Conservation (phyloP, 495 filamentous ascomycete genomes). For the Tuber indicum region DNA sequence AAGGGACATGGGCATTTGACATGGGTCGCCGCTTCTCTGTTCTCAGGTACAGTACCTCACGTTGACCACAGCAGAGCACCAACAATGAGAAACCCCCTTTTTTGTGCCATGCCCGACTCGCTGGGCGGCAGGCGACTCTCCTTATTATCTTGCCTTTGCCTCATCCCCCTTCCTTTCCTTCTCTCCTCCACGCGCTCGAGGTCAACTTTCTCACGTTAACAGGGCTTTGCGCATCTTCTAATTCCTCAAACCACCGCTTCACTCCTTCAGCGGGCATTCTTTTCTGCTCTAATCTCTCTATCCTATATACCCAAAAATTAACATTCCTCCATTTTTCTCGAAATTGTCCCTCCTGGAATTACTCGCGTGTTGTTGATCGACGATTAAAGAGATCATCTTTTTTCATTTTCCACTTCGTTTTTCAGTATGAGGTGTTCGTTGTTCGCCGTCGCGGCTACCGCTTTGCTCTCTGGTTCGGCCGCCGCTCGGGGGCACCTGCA, state of each 20-base stretch:
- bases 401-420: conserved; percentile 18
- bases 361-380: conserved; percentile 31
- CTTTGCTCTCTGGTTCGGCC: conserved; percentile 56
- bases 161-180: conserved; percentile 8
- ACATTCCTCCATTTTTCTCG: conserved; percentile 23
- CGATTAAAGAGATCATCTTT: conserved; percentile 19
- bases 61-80: background rate
- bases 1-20: background rate
- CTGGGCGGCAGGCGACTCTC: conserved; percentile 27
- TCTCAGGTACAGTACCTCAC: background rate
- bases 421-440: conserved; percentile 46
- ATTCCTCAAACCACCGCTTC: conserved; percentile 69
- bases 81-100: conserved; percentile 23
- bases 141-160: conserved; percentile 35
- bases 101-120: conserved; percentile 22
- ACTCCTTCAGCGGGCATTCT: conserved; percentile 94
- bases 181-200: conserved; percentile 29
- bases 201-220: conserved; percentile 21
- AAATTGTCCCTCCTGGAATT: conserved; percentile 4
- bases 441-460: conserved; percentile 58
- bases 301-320: conserved; percentile 43
- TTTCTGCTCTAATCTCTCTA: conserved; percentile 48
- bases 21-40: background rate
- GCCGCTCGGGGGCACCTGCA: conserved; percentile 56
- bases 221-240: conserved; percentile 27